These are phyloP conservation scores for Saccharomyces hybrid DNA, from an alignment of 1,139 yeast species.

Conservation along the genomic window DNA sequence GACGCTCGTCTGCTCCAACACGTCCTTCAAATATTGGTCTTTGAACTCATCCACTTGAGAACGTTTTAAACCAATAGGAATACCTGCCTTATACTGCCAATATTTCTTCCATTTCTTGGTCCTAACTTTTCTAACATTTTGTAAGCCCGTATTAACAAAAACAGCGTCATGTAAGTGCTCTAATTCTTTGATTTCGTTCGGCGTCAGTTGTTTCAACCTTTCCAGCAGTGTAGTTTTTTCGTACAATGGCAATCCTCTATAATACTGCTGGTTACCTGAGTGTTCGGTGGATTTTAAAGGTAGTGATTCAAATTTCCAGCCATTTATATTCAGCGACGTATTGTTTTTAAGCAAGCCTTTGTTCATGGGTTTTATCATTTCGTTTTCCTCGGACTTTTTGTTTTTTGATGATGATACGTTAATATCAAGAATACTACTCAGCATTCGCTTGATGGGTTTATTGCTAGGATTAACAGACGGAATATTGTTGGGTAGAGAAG, in stretches of 20 bases:
- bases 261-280: constrained; percentile 12
- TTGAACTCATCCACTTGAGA: constrained; percentile 20
- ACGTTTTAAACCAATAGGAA: constrained; percentile 30
- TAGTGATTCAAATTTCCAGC: constrained; percentile 31
- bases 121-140: constrained; percentile 28
- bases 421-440: constrained; percentile 18
- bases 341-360: constrained; percentile 2
- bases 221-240: constrained; percentile 13
- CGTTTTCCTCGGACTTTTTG: constrained; percentile 13
- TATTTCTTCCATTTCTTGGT: constrained; percentile 33
- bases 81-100: constrained; percentile 36
- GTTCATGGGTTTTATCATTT: constrained; percentile 2
- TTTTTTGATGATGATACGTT: constrained; percentile 7
- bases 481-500: constrained; percentile 16
- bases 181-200: constrained; percentile 30
- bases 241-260: constrained; percentile 33
- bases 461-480: constrained; percentile 5
- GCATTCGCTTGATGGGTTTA: constrained; percentile 17
- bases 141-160: constrained; percentile 30
- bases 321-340: constrained; percentile 22
- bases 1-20: constrained; percentile 25
- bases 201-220: constrained; percentile 24
- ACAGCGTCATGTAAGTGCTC: constrained; percentile 35
- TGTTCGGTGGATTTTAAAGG: constrained; percentile 17
- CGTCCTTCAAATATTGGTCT: constrained; percentile 23